These are phyloP conservation scores for Backusella liffmaniae DNA, from an alignment of 192 early-diverging fungal genomes.

Conservation along the genomic window DNA sequence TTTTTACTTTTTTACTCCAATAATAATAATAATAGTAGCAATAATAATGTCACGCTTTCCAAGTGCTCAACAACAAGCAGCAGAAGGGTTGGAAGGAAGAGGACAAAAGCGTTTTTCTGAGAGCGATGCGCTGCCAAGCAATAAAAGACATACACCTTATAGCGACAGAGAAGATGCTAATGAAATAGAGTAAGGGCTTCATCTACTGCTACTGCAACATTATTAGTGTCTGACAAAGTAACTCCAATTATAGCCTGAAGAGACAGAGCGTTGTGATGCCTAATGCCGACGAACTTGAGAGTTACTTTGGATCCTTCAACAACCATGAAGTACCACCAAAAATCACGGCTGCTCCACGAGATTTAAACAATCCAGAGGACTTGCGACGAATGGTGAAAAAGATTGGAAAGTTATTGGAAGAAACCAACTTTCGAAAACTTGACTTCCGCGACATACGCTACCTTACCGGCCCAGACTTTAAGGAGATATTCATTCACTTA, in stretches of 20 bases:
- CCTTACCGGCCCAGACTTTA: neutral
- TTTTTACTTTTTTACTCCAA: neutral
- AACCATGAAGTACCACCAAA: neutral
- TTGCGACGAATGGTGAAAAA: neutral
- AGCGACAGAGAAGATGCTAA: neutral
- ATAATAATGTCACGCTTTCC: neutral
- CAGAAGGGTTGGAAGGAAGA: neutral
- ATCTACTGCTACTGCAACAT: neutral
- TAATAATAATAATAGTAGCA: neutral
- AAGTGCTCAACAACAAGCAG: neutral
- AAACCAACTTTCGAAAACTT: neutral
- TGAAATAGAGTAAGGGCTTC: neutral
- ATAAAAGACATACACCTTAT: neutral
- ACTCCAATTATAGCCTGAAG: neutral
- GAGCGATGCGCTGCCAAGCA: neutral
- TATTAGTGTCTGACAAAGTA: neutral
- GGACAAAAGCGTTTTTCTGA: neutral
- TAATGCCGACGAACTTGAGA: neutral
- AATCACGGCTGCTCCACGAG: neutral
- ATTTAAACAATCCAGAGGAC: neutral
- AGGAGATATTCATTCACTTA: neutral
- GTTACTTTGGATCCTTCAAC: neutral
- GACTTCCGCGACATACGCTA: neutral
- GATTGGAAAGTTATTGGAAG: neutral
- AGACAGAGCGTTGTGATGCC: neutral